A percentile compares a stretch with the other conserved stretches of the same genome.
Evolutionary conservation across 2,329 filamentous ascomycete species (phyloP).

Genomic region (Cladosporium colombiae): DNA sequence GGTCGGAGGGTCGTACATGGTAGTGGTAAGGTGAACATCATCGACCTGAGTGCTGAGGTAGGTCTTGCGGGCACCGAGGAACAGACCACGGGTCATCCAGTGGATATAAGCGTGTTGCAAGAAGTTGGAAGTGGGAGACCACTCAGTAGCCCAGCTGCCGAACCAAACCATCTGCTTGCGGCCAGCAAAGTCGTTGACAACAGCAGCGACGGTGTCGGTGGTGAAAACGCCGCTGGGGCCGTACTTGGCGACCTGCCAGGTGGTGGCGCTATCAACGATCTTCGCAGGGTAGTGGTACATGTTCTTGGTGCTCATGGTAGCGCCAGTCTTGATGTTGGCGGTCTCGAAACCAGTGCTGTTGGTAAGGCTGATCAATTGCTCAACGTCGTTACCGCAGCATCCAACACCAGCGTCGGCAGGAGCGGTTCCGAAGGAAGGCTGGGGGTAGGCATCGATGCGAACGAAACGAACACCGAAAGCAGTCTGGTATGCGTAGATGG

Average conservation of each 20-base stretch:
- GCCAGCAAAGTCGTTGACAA: conserved; percentile 61
- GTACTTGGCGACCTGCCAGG: conserved; percentile 58
- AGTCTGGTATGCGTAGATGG: conserved; percentile 59
- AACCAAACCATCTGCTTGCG: conserved; percentile 66
- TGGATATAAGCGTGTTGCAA: conserved; percentile 64
- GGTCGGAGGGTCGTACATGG: conserved; percentile 45
- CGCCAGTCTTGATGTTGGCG: conserved; percentile 55
- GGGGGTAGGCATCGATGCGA: conserved; percentile 59
- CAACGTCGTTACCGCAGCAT: conserved; percentile 52
- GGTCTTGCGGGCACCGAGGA: conserved; percentile 57
- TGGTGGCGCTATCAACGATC: conserved; percentile 55
- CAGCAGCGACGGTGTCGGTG: conserved; percentile 53
- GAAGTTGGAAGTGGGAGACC: conserved; percentile 58
- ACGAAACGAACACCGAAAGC: conserved; percentile 62
- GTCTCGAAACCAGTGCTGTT: conserved; percentile 56
- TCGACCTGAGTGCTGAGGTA: conserved; percentile 63
- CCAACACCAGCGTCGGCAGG: conserved; percentile 44
- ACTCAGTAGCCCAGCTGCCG: conserved; percentile 54
- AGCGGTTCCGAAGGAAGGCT: conserved; percentile 48
- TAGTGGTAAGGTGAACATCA: conserved; percentile 59
- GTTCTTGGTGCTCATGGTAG: conserved; percentile 51
- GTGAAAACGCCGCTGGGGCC: conserved; percentile 43
- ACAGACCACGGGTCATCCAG: conserved; percentile 62
- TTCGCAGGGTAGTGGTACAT: conserved; percentile 62
- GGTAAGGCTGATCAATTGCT: conserved; percentile 57